These are phyloP conservation scores for Venturia asperata DNA, from an alignment of 2,329 filamentous ascomycete genomes.

Conservation along the genomic window DNA sequence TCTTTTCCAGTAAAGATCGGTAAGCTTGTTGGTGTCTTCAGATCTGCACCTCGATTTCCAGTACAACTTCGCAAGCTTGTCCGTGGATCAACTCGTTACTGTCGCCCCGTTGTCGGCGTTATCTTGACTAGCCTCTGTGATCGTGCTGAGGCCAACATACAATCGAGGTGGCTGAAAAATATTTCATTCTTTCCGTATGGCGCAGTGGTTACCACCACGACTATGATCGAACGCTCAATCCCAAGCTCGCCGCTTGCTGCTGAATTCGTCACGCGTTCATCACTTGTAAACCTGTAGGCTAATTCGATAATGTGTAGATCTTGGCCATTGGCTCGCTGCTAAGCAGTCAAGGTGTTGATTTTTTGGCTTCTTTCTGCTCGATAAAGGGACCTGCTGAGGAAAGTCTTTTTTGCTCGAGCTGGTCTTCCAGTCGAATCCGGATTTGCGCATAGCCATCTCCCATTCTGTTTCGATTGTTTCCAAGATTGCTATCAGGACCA, in stretches of 20 bases:
- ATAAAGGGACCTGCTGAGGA: not conserved
- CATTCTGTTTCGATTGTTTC: not conserved
- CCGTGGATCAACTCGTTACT: not conserved
- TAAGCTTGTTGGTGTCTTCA: not conserved
- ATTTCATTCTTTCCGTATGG: not conserved
- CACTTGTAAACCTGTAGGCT: conserved; percentile 2
- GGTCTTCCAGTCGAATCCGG: not conserved
- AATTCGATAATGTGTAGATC: not conserved
- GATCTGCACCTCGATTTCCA: not conserved
- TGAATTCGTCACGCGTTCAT: not conserved
- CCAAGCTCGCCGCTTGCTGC: conserved; percentile 3
- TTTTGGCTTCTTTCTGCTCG: not conserved
- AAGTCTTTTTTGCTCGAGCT: not conserved
- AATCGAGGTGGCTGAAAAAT: not conserved
- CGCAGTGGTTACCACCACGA: not conserved
- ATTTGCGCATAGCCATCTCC: too few relatives aligned
- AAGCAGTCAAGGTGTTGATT: too few relatives aligned
- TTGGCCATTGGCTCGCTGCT: not conserved
- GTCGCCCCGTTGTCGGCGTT: not conserved
- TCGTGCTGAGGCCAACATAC: too few relatives aligned
- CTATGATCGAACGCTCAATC: not conserved
- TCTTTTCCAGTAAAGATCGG: too few relatives aligned
- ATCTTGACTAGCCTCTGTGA: too few relatives aligned
- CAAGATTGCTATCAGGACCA: not conserved
- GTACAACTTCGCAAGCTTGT: not conserved